Evolutionary conservation across 176 grass and related monocot genomes (phyloP).

Genomic region (Avena insularis): DNA sequence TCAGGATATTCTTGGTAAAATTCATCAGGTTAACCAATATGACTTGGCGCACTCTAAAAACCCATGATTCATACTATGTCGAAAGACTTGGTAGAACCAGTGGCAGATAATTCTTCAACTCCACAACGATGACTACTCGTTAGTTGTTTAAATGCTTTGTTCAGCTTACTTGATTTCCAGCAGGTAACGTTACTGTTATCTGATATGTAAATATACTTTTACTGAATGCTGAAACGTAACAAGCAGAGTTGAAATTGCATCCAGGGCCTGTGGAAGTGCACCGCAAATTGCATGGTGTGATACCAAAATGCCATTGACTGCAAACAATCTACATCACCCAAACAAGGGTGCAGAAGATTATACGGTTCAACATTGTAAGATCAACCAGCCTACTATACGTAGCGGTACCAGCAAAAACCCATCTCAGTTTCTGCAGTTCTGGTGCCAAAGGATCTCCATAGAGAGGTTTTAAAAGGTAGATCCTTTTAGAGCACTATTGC

Average conservation of each 20-base stretch:
- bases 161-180: neutral
- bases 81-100: conserved; percentile 14
- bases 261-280: conserved; percentile 40
- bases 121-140: neutral
- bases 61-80: conserved; percentile 14
- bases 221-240: conserved; percentile 47
- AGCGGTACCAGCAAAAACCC: conserved; percentile 40
- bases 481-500: conserved; percentile 53
- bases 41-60: conserved; percentile 32
- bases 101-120: neutral
- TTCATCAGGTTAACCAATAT: conserved; percentile 25
- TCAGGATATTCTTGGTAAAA: conserved; percentile 9
- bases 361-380: conserved; percentile 47
- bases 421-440: conserved; percentile 52
- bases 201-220: neutral
- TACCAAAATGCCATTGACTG: conserved; percentile 46
- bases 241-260: conserved; percentile 20
- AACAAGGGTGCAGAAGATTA: conserved; percentile 53
- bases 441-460: conserved; percentile 50
- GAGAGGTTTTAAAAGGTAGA: conserved; percentile 64
- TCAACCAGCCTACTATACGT: conserved; percentile 54
- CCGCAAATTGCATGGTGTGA: conserved; percentile 53
- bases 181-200: conserved; percentile 6
- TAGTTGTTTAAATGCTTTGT: neutral
- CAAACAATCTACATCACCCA: conserved; percentile 60